Evolutionary conservation across 2,329 filamentous ascomycete genomes (phyloP).

Genomic region (Drechslera avenae): DNA sequence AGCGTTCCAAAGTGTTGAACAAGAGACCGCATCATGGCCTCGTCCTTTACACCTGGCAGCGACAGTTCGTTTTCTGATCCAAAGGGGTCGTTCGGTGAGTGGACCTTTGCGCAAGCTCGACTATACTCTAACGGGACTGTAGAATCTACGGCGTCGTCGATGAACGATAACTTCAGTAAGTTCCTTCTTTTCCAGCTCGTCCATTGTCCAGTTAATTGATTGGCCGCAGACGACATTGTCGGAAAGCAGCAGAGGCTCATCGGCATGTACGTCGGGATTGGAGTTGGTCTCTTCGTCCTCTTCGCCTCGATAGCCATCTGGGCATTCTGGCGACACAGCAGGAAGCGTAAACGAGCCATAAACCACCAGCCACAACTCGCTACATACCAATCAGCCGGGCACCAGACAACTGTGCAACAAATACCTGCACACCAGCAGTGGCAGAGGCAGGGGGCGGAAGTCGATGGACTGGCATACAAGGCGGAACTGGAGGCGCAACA

Average conservation of each 20-base stretch:
- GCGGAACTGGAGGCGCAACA: conserved; percentile 2
- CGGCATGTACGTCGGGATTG: neutral
- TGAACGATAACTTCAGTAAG: neutral
- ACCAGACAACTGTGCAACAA: neutral
- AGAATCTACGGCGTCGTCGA: too few species aligned
- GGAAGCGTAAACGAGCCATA: conserved; percentile 4
- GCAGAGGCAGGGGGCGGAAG: neutral
- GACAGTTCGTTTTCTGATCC: too few species aligned
- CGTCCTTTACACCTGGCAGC: too few species aligned
- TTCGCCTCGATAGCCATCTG: conserved; percentile 1
- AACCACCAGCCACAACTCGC: conserved; percentile 1
- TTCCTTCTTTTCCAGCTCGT: neutral
- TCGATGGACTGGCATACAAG: conserved; percentile 6
- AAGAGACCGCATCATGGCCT: too few species aligned
- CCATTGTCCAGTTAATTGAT: neutral
- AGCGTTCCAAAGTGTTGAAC: too few species aligned
- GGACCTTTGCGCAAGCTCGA: too few species aligned
- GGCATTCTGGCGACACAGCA: conserved; percentile 3
- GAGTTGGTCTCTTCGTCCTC: conserved; percentile 6
- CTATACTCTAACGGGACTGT: too few species aligned
- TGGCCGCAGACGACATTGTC: neutral
- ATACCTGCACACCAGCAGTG: neutral
- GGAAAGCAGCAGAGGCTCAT: conserved; percentile 2
- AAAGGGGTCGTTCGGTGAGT: too few species aligned
- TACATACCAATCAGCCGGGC: neutral